A percentile compares a stretch with the other conserved stretches of the same genome.
Conservation (phyloP, 352 stramenopile species). For the Phytophthora pluvialis region DNA sequence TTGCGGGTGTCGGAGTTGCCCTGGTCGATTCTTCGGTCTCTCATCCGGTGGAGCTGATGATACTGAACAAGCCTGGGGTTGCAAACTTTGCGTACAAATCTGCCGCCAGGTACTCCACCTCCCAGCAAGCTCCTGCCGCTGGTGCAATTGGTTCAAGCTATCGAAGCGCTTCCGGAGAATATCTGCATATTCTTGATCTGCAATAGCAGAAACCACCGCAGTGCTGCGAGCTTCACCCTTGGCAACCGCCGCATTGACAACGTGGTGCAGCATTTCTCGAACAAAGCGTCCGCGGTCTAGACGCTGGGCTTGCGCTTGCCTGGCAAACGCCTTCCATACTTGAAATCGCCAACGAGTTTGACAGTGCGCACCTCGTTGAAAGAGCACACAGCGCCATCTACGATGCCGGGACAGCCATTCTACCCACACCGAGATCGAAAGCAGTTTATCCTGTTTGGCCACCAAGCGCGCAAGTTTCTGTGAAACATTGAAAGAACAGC, state of each 20-base stretch:
- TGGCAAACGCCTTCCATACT: conserved; percentile 16
- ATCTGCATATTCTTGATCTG: conserved; percentile 2
- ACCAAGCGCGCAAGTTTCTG: conserved; percentile 16
- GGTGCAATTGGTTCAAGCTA: not conserved
- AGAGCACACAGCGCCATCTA: conserved; percentile 9
- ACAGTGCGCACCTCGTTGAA: conserved; percentile 15
- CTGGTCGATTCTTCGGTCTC: not conserved
- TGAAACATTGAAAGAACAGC: not conserved
- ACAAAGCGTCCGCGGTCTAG: conserved; percentile 2
- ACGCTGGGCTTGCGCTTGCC: conserved; percentile 8
- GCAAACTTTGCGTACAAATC: not conserved
- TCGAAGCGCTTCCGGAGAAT: conserved; percentile 2
- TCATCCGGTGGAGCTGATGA: not conserved
- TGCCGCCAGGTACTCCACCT: conserved; percentile 12
- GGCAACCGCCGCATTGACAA: not conserved
- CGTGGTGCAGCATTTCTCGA: conserved; percentile 13
- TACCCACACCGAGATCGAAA: conserved; percentile 25
- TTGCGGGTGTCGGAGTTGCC: conserved; percentile 3
- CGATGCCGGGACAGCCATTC: conserved; percentile 25
- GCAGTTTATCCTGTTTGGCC: conserved; percentile 5
- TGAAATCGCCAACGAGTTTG: conserved; percentile 16
- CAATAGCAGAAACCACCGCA: not conserved
- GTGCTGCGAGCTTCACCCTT: not conserved
- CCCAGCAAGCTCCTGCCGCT: conserved; percentile 2
- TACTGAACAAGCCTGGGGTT: not conserved